These are phyloP conservation scores for Russula virescens DNA, from an alignment of 768 basidiomycete genomes.

Conservation along the genomic window DNA sequence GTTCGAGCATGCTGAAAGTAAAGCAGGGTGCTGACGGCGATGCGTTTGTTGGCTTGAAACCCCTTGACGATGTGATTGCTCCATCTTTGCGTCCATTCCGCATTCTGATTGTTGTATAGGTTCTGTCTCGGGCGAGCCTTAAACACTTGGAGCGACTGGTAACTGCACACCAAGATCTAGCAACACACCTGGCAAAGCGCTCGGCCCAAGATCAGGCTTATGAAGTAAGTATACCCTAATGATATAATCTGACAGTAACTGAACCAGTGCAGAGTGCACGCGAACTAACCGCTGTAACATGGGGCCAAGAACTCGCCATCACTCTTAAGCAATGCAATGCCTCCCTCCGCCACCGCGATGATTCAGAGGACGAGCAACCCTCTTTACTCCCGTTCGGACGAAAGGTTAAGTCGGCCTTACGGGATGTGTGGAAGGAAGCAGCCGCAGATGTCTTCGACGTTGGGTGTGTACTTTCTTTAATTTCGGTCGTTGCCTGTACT, in stretches of 20 bases:
- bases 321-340: constrained; percentile 55
- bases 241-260: constrained; percentile 6
- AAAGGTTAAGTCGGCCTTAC: constrained; percentile 56
- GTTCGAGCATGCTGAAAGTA: constrained; percentile 47
- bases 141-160: constrained; percentile 54
- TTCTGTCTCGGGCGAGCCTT: constrained; percentile 44
- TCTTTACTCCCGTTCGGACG: constrained; percentile 46
- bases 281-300: constrained; percentile 71
- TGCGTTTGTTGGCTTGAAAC: constrained; percentile 39
- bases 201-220: constrained; percentile 77
- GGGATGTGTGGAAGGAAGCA: constrained; percentile 68
- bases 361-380: constrained; percentile 25
- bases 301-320: constrained; percentile 78
- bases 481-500: neutral
- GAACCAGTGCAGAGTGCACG: constrained; percentile 60
- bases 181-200: constrained; percentile 60
- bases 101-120: constrained; percentile 34
- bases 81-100: neutral
- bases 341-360: constrained; percentile 41
- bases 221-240: constrained; percentile 46
- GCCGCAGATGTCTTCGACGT: constrained; percentile 74
- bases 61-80: constrained; percentile 64
- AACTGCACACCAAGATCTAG: constrained; percentile 58
- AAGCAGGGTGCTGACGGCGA: constrained; percentile 31
- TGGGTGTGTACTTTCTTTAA: constrained; percentile 44